These are phyloP conservation scores for Salix suchowensis DNA, from an alignment of 345 rosid genomes.

Conservation along the genomic window DNA sequence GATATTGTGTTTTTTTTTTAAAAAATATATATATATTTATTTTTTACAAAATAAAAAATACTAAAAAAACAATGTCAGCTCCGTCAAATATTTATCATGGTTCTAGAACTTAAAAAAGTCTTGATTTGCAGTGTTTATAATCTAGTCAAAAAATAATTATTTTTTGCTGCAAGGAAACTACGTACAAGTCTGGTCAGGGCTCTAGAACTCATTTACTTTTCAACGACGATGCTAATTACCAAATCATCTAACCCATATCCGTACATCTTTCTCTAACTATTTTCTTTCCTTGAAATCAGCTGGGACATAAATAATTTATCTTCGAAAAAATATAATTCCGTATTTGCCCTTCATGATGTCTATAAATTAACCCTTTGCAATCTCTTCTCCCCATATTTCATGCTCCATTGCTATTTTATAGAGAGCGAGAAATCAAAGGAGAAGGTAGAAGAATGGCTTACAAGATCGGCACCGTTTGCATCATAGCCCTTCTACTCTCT, in stretches of 20 bases:
- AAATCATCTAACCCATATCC: neutral
- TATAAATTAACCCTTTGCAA: constrained; percentile 4
- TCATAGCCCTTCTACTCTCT: constrained; percentile 14
- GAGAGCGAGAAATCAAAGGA: neutral
- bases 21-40: no score
- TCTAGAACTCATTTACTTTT: constrained; percentile 14
- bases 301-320: neutral
- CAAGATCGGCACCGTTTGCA: constrained; percentile 18
- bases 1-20: no score
- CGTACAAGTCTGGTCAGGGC: neutral
- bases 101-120: neutral
- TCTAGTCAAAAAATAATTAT: no score
- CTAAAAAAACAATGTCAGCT: no score
- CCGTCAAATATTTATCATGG: no score
- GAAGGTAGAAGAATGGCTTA: constrained; percentile 9
- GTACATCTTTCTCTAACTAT: neutral
- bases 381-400: neutral
- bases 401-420: neutral
- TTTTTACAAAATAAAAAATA: no score
- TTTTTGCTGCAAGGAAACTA: neutral
- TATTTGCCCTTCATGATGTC: constrained; percentile 1
- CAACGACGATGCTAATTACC: neutral
- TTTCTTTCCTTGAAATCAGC: neutral
- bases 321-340: neutral
- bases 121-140: neutral